A percentile compares a stretch with the other conserved stretches of the same genome.
Conservation (phyloP, 164 flowering plant species). For the Santalum album region DNA sequence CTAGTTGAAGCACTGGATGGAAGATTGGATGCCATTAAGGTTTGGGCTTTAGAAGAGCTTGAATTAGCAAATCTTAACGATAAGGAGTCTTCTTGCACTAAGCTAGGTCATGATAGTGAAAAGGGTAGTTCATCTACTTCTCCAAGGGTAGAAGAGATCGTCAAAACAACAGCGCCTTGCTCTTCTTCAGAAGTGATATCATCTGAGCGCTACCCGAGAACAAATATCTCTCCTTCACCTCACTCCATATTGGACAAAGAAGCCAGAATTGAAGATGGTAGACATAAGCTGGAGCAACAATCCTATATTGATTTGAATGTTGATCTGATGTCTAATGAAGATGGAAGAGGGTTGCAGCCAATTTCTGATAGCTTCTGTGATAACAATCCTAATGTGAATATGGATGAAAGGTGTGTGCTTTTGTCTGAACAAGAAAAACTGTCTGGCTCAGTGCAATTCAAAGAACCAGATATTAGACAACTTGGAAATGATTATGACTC, state of each 20-base stretch:
- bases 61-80: slow-evolving; percentile 9
- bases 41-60: slow-evolving; percentile 33
- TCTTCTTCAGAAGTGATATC: slow-evolving; percentile 19
- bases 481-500: slow-evolving; percentile 8
- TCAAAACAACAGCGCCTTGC: slow-evolving; percentile 16
- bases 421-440: slow-evolving; percentile 11
- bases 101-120: slow-evolving; percentile 13
- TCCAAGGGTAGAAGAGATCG: slow-evolving; percentile 9
- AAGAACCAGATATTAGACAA: slow-evolving; percentile 10
- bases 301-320: slow-evolving; percentile 28
- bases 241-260: slow-evolving; percentile 7
- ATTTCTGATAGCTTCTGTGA: slow-evolving; percentile 6
- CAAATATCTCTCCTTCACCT: slow-evolving; percentile 7
- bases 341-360: slow-evolving; percentile 10
- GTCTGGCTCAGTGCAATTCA: slow-evolving; percentile 6
- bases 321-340: slow-evolving; percentile 14
- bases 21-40: slow-evolving; percentile 23
- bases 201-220: slow-evolving; percentile 12
- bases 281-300: slow-evolving; percentile 12
- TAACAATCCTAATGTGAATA: slow-evolving; percentile 3
- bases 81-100: slow-evolving; percentile 3
- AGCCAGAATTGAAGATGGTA: slow-evolving; percentile 6
- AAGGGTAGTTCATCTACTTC: slow-evolving; percentile 12
- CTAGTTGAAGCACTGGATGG: slow-evolving; percentile 70
- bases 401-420: slow-evolving; percentile 6